These are phyloP conservation scores for Populus hybrid DNA, from an alignment of 441 rosid genomes.

Conservation along the genomic window DNA sequence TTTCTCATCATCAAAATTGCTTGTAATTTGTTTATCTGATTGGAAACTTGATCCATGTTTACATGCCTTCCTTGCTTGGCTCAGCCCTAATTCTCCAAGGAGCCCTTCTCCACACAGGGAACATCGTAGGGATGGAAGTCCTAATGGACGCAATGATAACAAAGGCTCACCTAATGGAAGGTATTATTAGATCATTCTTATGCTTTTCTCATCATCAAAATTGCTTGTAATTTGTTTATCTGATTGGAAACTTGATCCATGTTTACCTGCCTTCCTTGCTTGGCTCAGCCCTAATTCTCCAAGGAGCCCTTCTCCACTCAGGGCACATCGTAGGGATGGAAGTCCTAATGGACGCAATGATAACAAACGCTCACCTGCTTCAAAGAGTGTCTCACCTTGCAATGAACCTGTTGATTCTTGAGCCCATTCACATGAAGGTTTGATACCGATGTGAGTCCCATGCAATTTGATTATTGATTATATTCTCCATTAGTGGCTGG, in stretches of 20 bases:
- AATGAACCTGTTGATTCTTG: background rate
- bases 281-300: constrained; percentile 39
- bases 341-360: background rate
- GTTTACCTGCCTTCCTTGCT: constrained; percentile 32
- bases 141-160: background rate
- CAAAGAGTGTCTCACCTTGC: background rate
- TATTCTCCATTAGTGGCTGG: background rate
- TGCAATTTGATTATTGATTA: background rate
- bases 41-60: background rate
- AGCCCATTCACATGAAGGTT: background rate
- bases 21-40: background rate
- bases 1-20: background rate
- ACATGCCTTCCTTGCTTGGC: constrained; percentile 38
- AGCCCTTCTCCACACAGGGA: constrained; percentile 12
- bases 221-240: background rate
- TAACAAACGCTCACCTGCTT: background rate
- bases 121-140: background rate
- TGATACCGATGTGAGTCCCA: background rate
- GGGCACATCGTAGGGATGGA: background rate
- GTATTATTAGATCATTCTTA: constrained; percentile 9
- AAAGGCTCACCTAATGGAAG: constrained; percentile 24
- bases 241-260: background rate
- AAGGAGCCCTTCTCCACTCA: constrained; percentile 21
- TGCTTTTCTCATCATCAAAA: background rate
- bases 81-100: constrained; percentile 38